Conservation (phyloP, 1,139 yeast species). For the Saccharomyces hybrid region DNA sequence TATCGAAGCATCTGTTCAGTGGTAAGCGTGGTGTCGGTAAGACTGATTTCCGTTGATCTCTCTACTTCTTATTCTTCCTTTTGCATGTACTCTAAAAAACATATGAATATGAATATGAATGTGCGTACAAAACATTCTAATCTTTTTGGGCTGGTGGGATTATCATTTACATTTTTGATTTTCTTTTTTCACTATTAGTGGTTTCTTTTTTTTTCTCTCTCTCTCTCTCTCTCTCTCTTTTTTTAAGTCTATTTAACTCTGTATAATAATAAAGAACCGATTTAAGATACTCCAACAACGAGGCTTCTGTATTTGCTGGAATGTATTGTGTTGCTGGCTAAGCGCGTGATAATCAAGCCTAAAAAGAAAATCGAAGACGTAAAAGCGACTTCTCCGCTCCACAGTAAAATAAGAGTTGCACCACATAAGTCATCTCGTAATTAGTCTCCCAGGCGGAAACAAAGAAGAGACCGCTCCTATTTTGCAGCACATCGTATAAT, state of each 20-base stretch:
- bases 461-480: too few species aligned
- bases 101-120: neutral
- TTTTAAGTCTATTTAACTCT: neutral
- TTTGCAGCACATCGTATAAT: neutral
- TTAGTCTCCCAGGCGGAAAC: neutral
- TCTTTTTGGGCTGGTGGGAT: neutral
- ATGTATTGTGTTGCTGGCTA: neutral
- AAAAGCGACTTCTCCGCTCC: too few species aligned
- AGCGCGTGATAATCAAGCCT: neutral
- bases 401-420: too few species aligned
- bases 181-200: neutral
- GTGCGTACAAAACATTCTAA: neutral
- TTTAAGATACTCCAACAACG: neutral
- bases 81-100: neutral
- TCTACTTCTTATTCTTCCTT: slow-evolving; percentile 1
- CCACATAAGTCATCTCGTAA: too few species aligned
- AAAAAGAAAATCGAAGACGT: too few species aligned
- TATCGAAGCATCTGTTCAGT: slow-evolving; percentile 89
- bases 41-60: slow-evolving; percentile 46
- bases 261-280: neutral
- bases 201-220: neutral
- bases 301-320: too few species aligned
- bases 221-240: neutral
- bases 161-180: neutral
- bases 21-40: slow-evolving; percentile 96